Base-by-base conservation (phyloP, 1,284 basidiomycete species). In the Inonotus obliquus region DNA sequence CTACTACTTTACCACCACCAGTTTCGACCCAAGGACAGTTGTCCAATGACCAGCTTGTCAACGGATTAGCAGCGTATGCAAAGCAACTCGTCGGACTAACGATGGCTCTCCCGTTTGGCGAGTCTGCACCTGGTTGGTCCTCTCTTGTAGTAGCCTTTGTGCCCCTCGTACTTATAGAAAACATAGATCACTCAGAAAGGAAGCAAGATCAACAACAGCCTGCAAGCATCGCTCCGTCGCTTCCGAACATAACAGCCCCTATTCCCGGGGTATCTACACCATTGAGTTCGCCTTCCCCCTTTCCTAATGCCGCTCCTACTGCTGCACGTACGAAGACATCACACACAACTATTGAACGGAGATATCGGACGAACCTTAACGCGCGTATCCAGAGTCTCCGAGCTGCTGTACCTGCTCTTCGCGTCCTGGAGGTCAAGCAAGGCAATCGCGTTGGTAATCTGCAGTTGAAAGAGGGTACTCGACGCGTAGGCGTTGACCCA, bases 351-450 rank as follows among this genome's bases (percentile, higher is more conserved):
- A 95, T 96, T 66, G 94, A 96, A 74, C 84, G 94, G 14, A 82
- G 94, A 35, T 92, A 95, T 69, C 84, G 94, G 44, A 94, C 93
- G 17, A 95, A 95, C 72, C 81, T 96, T 62, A 96, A 96, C 70
- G 91, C 92, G 11, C 86, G 92, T 54, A 95, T 96, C 49, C 86
- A 89, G 61, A 87, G 88, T 60, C 78, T 96, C 47, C 86, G 90
- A 60, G 83, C 86, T 69, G 87, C 92, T 10, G 91, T 94, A 1
- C 92, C 92, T 1, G 92, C 92, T 0, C 79, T 94, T 38, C 85
- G 89, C 2, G 84, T 90, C 14, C 77, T 92, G 13, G 74, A 76
- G 59, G 60, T 61, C 39, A 67, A 66, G 23, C 82, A 85, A 62
- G 82, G 83, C 63, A 81, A 81, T 47, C 66, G 72, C 74, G 81